A percentile compares a stretch with the other conserved stretches of the same genome.
Evolutionary conservation across 1,284 basidiomycete species (phyloP).

Genomic region (Lignosus rhinocerotis): DNA sequence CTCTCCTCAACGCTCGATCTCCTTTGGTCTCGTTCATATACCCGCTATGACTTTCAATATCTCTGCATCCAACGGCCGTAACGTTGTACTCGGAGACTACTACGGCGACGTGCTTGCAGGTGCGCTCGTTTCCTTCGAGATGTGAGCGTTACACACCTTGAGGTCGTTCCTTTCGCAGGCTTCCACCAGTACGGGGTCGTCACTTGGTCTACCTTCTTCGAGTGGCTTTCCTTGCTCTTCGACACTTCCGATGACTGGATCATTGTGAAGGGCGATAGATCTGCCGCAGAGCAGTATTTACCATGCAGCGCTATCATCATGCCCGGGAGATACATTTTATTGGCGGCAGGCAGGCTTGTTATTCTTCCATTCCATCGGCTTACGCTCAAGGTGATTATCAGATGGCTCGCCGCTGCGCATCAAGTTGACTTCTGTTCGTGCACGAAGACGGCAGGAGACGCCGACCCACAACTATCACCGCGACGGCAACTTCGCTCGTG

Average conservation of each 20-base stretch:
- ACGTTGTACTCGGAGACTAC: constrained; percentile 13
- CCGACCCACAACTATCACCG: not conserved
- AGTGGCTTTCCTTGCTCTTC: constrained; percentile 12
- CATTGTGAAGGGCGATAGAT: constrained; percentile 12
- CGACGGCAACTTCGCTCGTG: not conserved
- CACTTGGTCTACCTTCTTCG: constrained; percentile 14
- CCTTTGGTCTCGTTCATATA: not conserved
- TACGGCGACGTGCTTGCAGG: constrained; percentile 11
- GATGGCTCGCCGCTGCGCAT: constrained; percentile 9
- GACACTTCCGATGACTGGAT: constrained; percentile 12
- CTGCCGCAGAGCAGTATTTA: constrained; percentile 4
- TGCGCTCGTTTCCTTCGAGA: not conserved
- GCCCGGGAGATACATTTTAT: constrained; percentile 17
- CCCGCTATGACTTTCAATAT: not conserved
- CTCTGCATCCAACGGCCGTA: not conserved
- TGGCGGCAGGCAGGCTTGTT: constrained; percentile 7
- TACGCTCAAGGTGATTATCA: not conserved
- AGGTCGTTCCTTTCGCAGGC: not conserved
- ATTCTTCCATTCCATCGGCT: not conserved
- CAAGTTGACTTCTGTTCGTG: constrained; percentile 4
- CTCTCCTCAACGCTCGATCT: not conserved
- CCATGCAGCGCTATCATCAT: constrained; percentile 10
- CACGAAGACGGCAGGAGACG: constrained; percentile 7
- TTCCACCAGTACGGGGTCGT: constrained; percentile 20
- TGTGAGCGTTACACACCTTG: not conserved